Evolutionary conservation across 331 rosid genomes (phyloP).

Genomic region (Acacia pycnantha): DNA sequence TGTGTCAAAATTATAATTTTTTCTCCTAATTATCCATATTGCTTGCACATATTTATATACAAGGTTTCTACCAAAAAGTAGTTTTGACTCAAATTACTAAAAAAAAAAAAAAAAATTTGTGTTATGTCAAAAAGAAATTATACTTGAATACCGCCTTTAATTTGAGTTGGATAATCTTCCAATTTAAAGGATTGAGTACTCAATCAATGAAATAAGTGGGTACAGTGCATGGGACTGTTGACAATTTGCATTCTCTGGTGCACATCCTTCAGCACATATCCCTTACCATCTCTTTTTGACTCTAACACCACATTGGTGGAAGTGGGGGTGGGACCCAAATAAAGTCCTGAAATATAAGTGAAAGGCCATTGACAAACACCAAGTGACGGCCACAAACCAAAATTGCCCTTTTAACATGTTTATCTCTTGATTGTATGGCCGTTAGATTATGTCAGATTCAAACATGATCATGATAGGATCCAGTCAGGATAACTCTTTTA

Average conservation of each 20-base stretch:
- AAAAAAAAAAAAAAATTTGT: too few species aligned
- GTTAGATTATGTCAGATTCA: too few species aligned
- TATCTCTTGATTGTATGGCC: too few species aligned
- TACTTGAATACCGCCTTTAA: not conserved
- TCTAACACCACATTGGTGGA: conserved; percentile 19
- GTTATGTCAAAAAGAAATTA: too few species aligned
- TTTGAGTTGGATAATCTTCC: not conserved
- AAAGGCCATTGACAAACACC: not conserved
- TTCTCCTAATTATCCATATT: too few species aligned
- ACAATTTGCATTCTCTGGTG: conserved; percentile 29
- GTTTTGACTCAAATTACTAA: too few species aligned
- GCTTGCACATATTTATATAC: too few species aligned
- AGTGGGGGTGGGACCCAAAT: conserved; percentile 8
- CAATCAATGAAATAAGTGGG: not conserved
- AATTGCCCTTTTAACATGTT: not conserved
- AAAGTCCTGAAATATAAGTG: conserved; percentile 1
- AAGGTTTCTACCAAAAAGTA: too few species aligned
- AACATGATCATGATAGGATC: too few species aligned
- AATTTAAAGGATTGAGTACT: not conserved
- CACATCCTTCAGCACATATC: conserved; percentile 41
- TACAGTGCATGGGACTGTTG: not conserved
- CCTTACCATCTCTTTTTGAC: conserved; percentile 29
- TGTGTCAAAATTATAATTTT: too few species aligned
- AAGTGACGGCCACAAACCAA: not conserved
- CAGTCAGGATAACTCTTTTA: too few species aligned